Percentiles rank a stretch among this genome's conserved stretches.
phyloP scores from a whole-genome alignment of 2,329 filamentous ascomycete genomes.

The Coniosporium tulheliwenetii region DNA sequence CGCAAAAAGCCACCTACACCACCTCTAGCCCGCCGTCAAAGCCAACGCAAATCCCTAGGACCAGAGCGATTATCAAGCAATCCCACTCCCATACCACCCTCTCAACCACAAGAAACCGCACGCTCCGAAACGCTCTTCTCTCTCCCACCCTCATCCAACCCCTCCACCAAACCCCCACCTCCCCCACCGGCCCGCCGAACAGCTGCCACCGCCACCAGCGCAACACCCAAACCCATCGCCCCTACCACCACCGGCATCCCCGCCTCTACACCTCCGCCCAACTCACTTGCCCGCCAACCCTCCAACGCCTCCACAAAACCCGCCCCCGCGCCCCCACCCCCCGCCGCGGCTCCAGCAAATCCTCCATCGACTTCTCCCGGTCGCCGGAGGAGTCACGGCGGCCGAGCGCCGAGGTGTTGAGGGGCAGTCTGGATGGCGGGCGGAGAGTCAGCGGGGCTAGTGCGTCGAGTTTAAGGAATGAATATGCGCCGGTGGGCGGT shows the following conservation, averaged over 20 bases:
- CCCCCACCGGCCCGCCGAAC: slow-evolving; percentile 13
- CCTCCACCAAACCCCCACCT: slow-evolving; percentile 7
- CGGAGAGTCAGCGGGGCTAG: slow-evolving; percentile 5
- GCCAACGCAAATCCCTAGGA: slow-evolving; percentile 20
- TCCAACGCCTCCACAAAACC: slow-evolving; percentile 5
- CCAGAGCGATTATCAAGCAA: slow-evolving; percentile 9
- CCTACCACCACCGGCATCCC: not conserved
- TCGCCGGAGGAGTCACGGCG: slow-evolving; percentile 9
- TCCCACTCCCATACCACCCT: slow-evolving; percentile 7
- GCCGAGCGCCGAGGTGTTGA: slow-evolving; percentile 1
- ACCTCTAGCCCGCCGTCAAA: slow-evolving; percentile 31
- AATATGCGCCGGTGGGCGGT: slow-evolving; percentile 1
- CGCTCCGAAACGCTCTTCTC: slow-evolving; percentile 3
- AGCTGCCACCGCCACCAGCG: slow-evolving; percentile 1
- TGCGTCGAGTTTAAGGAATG: slow-evolving; percentile 1
- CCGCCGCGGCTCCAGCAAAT: slow-evolving; percentile 8
- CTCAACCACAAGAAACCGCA: slow-evolving; percentile 6
- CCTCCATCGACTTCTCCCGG: not conserved
- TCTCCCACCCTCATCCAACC: too few relatives aligned
- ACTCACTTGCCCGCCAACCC: slow-evolving; percentile 4
- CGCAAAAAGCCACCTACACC: slow-evolving; percentile 30
- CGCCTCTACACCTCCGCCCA: not conserved
- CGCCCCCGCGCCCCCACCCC: slow-evolving; percentile 13
- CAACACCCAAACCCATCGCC: not conserved
- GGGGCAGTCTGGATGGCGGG: slow-evolving; percentile 3